phyloP scores from a whole-genome alignment of 2,329 filamentous ascomycete species.

The Apiospora arundinis region DNA sequence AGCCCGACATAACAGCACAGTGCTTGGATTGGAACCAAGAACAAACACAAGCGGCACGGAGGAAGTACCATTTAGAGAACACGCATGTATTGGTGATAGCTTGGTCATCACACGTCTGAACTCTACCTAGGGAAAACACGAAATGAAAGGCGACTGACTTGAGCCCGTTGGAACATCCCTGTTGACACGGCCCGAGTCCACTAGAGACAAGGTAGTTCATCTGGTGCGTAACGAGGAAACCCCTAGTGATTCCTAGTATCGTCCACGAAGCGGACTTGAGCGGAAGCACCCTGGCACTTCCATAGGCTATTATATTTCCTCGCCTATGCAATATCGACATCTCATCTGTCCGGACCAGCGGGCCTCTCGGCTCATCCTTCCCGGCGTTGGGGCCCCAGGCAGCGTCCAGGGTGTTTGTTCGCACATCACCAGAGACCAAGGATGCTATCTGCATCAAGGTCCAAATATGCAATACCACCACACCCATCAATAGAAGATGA shows the following conservation, averaged over 20 bases:
- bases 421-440: not conserved
- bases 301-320: not conserved
- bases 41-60: not conserved
- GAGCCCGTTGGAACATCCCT: not conserved
- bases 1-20: not conserved
- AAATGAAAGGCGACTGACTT: not conserved
- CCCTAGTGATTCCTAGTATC: not conserved
- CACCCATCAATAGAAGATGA: not conserved
- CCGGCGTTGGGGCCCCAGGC: not conserved
- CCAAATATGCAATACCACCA: not conserved
- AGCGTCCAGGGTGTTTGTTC: not conserved
- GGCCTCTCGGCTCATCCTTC: not conserved
- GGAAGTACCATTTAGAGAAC: not conserved
- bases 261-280: not conserved
- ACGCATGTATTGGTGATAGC: not conserved
- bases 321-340: not conserved
- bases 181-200: conserved; percentile 8
- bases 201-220: not conserved
- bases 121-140: not conserved
- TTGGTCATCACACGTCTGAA: not conserved
- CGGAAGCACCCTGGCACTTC: not conserved
- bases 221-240: not conserved
- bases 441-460: not conserved
- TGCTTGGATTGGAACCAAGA: not conserved
- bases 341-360: not conserved